Base-by-base conservation (phyloP, 129 eudicot species). In the Centaurea solstitialis region DNA sequence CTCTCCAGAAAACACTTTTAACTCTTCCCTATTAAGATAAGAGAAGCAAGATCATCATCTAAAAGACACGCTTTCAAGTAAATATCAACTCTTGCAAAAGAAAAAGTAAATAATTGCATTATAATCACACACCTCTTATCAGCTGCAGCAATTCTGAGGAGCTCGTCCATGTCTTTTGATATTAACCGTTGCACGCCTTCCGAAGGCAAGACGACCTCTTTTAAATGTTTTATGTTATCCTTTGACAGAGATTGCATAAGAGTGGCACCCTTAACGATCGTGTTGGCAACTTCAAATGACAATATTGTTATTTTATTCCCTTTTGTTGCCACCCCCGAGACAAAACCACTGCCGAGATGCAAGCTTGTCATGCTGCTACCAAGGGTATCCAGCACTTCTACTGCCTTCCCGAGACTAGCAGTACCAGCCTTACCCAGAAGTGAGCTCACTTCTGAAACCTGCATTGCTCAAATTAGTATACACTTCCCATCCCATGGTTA, bases 321-420 rank as follows among this genome's bases (percentile, higher is more conserved):
- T 70, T 91, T 96, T 39, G 97, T 90, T 45, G 94, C 74, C 73
- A 79, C 89, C 39, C 99, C 95, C 1, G 99, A 96, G 12, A 94
- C 95, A 84, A 96, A 96, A 77, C 92, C 93, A 61, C 92, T 78
- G 82, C 92, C 88, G 28, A 87, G 83, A 76, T 89, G 89, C 82
- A 96, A 88, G 73, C 90, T 96, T 76, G 97, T 93, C 97, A 96
- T 93, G 93, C 99, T 93, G 85, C 99, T 96, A 69, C 98, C 99
- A 77, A 96, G 97, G 9, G 99, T 96, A 87, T 96, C 99, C 83
- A 96, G 81, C 80, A 96, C 98, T 81, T 96, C 99, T 21, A 96
- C 99, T 23, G 99, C 99, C 85, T 96, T 96, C 33, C 98, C 99
- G 41, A 96, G 74, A 83, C 99, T 93, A 40, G 81, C 97, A 2